Evolutionary conservation across 345 rosid genomes (phyloP).

Genomic region (Erodium maritimum): DNA sequence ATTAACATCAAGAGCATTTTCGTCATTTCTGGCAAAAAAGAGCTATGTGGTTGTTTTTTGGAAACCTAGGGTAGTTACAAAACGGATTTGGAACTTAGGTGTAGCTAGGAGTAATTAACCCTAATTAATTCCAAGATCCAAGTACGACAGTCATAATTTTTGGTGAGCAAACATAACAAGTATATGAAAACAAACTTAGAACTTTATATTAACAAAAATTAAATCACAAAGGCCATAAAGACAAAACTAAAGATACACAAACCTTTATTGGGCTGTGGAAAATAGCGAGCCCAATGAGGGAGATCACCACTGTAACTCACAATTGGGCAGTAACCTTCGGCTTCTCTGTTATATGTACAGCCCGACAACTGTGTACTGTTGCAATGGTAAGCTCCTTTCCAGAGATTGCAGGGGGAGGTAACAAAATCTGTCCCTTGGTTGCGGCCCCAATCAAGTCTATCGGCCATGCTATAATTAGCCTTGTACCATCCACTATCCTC

Average conservation of each 20-base stretch:
- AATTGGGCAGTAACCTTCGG: conserved; percentile 98
- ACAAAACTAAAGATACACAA: not conserved
- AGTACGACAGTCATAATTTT: too few relatives aligned
- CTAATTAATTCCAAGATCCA: too few relatives aligned
- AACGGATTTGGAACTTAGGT: too few relatives aligned
- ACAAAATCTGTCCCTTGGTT: conserved; percentile 93
- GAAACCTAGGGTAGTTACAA: too few relatives aligned
- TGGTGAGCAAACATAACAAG: too few relatives aligned
- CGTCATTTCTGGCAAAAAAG: too few relatives aligned
- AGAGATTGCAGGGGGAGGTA: conserved; percentile 81
- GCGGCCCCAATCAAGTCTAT: conserved; percentile 92
- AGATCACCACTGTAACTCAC: conserved; percentile 85
- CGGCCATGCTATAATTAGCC: conserved; percentile 98
- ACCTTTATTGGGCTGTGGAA: conserved; percentile 95
- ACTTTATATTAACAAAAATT: too few relatives aligned
- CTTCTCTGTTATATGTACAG: conserved; percentile 97
- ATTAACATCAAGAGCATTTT: too few relatives aligned
- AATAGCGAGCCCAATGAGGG: conserved; percentile 95
- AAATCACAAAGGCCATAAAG: not conserved
- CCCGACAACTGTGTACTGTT: conserved; percentile 89
- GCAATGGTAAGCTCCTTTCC: conserved; percentile 97
- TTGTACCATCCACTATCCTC: conserved; percentile 99
- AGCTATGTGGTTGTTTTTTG: too few relatives aligned
- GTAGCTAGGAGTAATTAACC: too few relatives aligned
- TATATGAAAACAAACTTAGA: too few relatives aligned